Evolutionary conservation across 345 rosid genomes (phyloP), one percentile per base, ranked within the genome.

Genomic region (Eucalyptus microcorys): DNA sequence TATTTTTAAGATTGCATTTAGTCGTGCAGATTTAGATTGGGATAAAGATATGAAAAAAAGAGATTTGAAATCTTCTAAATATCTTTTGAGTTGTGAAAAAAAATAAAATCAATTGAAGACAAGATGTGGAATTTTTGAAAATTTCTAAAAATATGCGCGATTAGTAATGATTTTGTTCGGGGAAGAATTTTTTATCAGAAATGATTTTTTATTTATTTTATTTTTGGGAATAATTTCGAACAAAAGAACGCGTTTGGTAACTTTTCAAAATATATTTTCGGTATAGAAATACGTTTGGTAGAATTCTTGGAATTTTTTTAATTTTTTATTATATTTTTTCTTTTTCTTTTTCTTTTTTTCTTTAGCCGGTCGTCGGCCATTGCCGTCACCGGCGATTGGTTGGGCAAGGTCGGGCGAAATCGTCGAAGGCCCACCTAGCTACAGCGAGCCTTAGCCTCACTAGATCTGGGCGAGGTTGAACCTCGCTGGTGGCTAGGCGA

Each of bases 371-470:
- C 1, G 1, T 7, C 0, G 1, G 1, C 4, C 1, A 52, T 19
- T 52, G 5, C 0, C 0, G 10, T 49, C 1, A 0, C 2, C 0
- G 2, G 22, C 9, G 8, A 50, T 7, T 0, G 0, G 1, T 0
- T 50, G 1, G 2, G 22, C 9, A 3, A 50, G 7, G 22, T 50
- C 0, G 0, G 21, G 0, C 0, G 4, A 50, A 4, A 19, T 52
- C 0, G 9, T 0, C 0, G 9, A 7, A 52, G 55, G 55, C 24
- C 0, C 7, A 2, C 10, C 0, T 52, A 0, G 9, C 4, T 24
- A 52, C 0, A 0, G 1, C 0, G 4, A 52, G 55, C 55, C 10
- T 17, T 1, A 7, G 0, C 4, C 24, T 52, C 4, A 3, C 4
- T 1, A 7, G 0, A 17, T 19, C 0, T 19, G 0, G 5, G 24